Evolutionary conservation across 148 eudicot genomes (phyloP).

Genomic region (Chenopodium berlandieri): DNA sequence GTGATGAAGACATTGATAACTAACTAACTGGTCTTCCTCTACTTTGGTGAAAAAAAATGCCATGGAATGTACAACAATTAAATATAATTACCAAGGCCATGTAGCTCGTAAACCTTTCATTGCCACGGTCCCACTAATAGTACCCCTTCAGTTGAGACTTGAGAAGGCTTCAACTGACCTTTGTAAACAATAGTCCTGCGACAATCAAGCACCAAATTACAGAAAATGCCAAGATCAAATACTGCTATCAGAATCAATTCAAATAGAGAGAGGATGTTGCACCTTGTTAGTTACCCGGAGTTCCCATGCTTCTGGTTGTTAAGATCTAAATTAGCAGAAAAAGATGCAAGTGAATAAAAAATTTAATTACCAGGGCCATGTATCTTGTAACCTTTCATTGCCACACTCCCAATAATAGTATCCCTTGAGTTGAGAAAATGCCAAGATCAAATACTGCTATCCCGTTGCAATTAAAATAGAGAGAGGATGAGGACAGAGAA

Average conservation of each 20-base stretch:
- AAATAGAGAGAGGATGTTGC: constrained; percentile 26
- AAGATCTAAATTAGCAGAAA: constrained; percentile 72
- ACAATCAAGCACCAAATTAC: constrained; percentile 4
- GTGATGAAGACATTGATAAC: too few species aligned
- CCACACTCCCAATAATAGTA: constrained; percentile 92
- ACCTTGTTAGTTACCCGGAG: constrained; percentile 80
- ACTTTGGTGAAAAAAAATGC: constrained; percentile 27
- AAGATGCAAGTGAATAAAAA: constrained; percentile 47
- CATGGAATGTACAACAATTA: constrained; percentile 39
- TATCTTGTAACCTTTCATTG: constrained; percentile 99
- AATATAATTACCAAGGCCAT: constrained; percentile 99
- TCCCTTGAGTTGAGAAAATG: constrained; percentile 77
- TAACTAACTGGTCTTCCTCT: too few species aligned
- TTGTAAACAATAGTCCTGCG: constrained; percentile 94
- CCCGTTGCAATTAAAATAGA: neutral
- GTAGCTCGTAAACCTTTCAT: constrained; percentile 99
- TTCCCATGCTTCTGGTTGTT: constrained; percentile 91
- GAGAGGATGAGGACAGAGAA: constrained; percentile 57
- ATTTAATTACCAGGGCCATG: constrained; percentile 99
- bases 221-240: neutral
- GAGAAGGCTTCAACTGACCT: constrained; percentile 97
- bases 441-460: neutral
- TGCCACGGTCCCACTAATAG: constrained; percentile 88
- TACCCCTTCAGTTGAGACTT: constrained; percentile 59
- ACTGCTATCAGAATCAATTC: neutral